phyloP scores from a whole-genome alignment of 768 basidiomycete species.

The Neoboletus brunneissimus region DNA sequence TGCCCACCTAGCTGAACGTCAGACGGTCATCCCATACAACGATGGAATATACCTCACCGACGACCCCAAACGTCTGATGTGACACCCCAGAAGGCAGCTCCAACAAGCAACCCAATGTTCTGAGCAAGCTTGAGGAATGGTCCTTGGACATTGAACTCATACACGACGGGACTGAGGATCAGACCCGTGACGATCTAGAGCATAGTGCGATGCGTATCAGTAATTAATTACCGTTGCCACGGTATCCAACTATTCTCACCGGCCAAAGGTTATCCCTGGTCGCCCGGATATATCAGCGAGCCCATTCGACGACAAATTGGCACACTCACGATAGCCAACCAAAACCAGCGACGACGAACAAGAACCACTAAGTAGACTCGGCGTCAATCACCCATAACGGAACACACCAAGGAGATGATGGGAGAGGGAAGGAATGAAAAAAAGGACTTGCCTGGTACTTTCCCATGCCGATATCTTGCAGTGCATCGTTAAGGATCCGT shows the following conservation, averaged over 20 bases:
- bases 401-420: neutral
- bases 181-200: constrained; percentile 60
- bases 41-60: constrained; percentile 35
- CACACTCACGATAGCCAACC: constrained; percentile 69
- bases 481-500: constrained; percentile 52
- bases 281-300: constrained; percentile 6
- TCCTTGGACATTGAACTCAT: constrained; percentile 61
- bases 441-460: constrained; percentile 51
- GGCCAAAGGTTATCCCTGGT: constrained; percentile 71
- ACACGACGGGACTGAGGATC: constrained; percentile 58
- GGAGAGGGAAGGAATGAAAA: neutral
- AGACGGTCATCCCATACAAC: neutral
- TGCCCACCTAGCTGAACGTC: constrained; percentile 44
- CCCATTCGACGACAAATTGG: neutral
- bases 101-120: constrained; percentile 68
- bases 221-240: neutral
- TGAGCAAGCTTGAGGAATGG: constrained; percentile 68
- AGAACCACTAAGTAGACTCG: constrained; percentile 42
- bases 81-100: constrained; percentile 67
- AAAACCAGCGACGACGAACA: constrained; percentile 69
- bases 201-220: neutral
- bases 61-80: constrained; percentile 72
- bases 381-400: neutral
- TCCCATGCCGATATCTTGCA: constrained; percentile 72
- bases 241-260: constrained; percentile 36